Base-by-base conservation (phyloP, 805 yeast species). In the Wickerhamomyces bisporus region DNA sequence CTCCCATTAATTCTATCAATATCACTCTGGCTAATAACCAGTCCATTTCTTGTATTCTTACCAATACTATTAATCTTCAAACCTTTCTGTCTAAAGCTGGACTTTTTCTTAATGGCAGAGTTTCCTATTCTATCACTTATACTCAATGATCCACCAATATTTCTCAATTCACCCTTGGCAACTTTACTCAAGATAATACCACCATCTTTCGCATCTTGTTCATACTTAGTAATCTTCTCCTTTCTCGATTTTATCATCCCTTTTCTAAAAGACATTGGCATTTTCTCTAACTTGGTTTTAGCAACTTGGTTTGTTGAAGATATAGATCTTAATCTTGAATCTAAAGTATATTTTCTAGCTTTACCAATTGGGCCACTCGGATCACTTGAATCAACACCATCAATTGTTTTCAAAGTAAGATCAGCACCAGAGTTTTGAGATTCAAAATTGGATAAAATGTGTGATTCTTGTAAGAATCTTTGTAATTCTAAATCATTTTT, bases 261-360 rank as follows among this genome's bases (percentile, higher is more conserved):
- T 54, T 84, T 85, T 39, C 97, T 73, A 68, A 87, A 77, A 15
- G 74, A 59, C 88, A 93, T 89, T 16, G 98, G 96, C 77, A 87
- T 86, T 36, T 79, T 84, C 48, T 85, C 93, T 26, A 81, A 59
- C 38, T 64, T 74, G 33, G 36, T 29, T 43, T 49, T 50, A 54
- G 62, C 62, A 21, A 55, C 59, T 13, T 71, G 81, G 42, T 72
- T 70, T 0, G 66, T 55, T 6, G 66, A 49, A 0, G 86, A 70
- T 2, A 77, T 44, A 10, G 64, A 58, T 12, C 73, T 60, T 40
- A 85, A 61, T 40, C 91, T 65, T 30, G 75, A 70, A 38, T 77
- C 77, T 34, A 84, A 56, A 0, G 86, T 77, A 43, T 83, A 71
- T 36, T 73, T 71, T 41, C 91, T 65, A 1, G 86, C 82, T 34